Evolutionary conservation across 2,329 filamentous ascomycete species (phyloP), one percentile per base, ranked within the genome.

Genomic region (Aaosphaeria arxii): DNA sequence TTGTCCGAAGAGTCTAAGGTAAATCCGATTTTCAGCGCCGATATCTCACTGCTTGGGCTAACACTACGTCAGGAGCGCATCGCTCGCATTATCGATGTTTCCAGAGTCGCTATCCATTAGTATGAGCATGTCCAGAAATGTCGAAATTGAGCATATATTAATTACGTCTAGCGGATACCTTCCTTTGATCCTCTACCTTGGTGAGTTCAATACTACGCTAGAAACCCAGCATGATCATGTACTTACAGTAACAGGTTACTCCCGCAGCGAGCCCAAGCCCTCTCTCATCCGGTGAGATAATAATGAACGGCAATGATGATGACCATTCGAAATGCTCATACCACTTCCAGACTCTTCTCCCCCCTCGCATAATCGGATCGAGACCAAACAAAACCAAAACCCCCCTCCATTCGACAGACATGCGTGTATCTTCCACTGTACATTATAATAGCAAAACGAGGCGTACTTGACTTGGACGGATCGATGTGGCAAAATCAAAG

Each of bases 1-100:
- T 86, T 97, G 59, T 97, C 94, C 44, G 94, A 99, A 76, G 94
- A 99, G 79, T 91, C 91, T 69, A 97, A 97, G 87, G 92, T 95
- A 70, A 45, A 56, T 11, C 17, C 7, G 24, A 11, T 9, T 6
- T 43, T 30, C 24, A 43, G 11, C 29, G 11, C 4, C 24, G 24
- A 43, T 11, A 7, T 7, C 31, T 29, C 11, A 9, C 6, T 9
- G 29, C 41, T 30, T 30, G 7, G 9, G n/a, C 33, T 36, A 36
- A 36, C 33, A 33, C 24, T 24, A 5, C 30, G 45, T 46, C 63
- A 96, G 92, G 94, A 99, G 86, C 91, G 94, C 80, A 96, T 99
- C 75, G 86, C 89, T 67, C 92, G 91, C 80, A 82, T 97, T 77
- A 94, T 99, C 72, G 94, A 97, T 74, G 78, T 96, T 71, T 94